Evolutionary conservation across 306 rosid species (phyloP).

Genomic region (Prunus padus): DNA sequence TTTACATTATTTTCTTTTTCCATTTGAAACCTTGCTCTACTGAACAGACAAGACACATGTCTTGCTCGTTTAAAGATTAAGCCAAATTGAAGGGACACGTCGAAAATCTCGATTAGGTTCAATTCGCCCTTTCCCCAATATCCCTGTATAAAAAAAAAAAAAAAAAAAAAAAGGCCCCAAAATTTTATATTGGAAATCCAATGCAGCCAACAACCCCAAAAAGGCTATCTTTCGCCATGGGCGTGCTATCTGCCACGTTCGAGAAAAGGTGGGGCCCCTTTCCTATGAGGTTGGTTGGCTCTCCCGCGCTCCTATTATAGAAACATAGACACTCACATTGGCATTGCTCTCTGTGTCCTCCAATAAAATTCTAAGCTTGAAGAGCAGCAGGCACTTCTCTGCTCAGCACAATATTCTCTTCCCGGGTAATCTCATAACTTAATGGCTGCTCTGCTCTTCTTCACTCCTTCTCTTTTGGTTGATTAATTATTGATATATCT

Average conservation of each 20-base stretch:
- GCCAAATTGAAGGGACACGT: no score
- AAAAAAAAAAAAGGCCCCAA: background rate
- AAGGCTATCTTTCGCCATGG: background rate
- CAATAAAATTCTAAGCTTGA: background rate
- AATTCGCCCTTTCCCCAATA: no score
- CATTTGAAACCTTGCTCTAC: background rate
- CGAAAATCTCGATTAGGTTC: no score
- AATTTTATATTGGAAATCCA: background rate
- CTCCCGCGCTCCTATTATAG: constrained; percentile 37
- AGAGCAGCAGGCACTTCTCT: background rate
- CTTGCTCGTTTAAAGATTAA: no score
- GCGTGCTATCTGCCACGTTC: constrained; percentile 63
- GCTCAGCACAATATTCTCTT: background rate
- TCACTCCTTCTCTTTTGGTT: background rate
- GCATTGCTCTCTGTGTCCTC: constrained; percentile 12
- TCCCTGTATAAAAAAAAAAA: no score
- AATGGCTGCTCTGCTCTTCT: background rate
- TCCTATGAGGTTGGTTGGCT: constrained; percentile 28
- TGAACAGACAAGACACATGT: background rate
- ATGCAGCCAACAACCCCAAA: background rate
- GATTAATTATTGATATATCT: background rate
- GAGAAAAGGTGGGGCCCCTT: constrained; percentile 39
- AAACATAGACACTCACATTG: constrained; percentile 6
- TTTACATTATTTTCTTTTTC: background rate
- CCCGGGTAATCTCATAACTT: background rate